Evolutionary conservation across 495 filamentous ascomycete genomes (phyloP), one percentile per base, ranked within the genome.

Genomic region (Tuber melanosporum): DNA sequence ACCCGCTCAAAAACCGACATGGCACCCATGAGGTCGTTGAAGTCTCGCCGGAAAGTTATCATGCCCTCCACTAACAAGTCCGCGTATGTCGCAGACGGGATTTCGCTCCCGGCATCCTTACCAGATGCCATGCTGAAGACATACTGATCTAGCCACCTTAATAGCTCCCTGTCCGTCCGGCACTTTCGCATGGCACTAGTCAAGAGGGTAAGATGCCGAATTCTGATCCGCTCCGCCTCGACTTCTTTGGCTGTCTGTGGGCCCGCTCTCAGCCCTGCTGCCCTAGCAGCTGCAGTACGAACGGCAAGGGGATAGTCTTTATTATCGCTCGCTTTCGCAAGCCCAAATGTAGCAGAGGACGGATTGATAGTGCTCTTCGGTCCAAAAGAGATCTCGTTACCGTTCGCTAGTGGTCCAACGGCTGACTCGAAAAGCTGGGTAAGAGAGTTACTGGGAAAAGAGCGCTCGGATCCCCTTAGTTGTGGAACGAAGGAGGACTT

Each of bases 1-100:
- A 92, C 86, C 0, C 79, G 72, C 43, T 82, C 75, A 43, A 83
- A 83, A 46, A 81, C 45, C 1, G 82, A 79, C 12, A 83, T 52
- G 26, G 77, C 77, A n/a, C 77, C 74, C 1, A 45, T 69, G 8
- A 81, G 72, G 45, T 83, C 82, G 52, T 81, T 79, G 71, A 82
- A 83, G 0, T 45, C 66, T 10, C 26, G 70, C 10, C 79, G 47
- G 8, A 83, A 71, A 17, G 79, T 46, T 15, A 66, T 66, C 76
- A 83, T 81, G 1, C 72, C 82, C 43, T 83, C 79, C 0, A 73
- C 73, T 12, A 83, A 52, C 12, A 83, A 57, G 44, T 82, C 83
- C 6, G 82, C 79, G 71, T 81, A 83, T 9, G 62, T 57, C 7
- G 73, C 76, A 26, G 76, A 49, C 12, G 62, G 78, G 70, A 74